Percentiles rank a stretch among this genome's conserved stretches.
These are phyloP conservation scores for Geotrichum aggregatum DNA, from an alignment of 1,139 yeast genomes.

Conservation along the genomic window DNA sequence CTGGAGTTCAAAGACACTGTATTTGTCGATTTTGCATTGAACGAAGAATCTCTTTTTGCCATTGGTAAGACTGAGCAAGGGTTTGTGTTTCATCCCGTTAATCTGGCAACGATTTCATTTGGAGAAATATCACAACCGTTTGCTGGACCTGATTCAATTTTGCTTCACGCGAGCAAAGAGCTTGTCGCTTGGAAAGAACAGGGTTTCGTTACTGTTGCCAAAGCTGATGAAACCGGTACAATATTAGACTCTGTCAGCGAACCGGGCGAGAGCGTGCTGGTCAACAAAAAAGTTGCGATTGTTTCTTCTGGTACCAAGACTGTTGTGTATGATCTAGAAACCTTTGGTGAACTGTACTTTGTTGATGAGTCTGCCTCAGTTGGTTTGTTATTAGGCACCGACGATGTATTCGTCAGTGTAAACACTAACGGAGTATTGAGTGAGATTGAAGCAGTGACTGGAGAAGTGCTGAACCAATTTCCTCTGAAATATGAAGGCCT, in stretches of 20 bases:
- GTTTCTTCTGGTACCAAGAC: background rate
- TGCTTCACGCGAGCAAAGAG: slow-evolving; percentile 7
- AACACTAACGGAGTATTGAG: background rate
- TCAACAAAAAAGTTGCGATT: background rate
- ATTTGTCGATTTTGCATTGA: slow-evolving; percentile 1
- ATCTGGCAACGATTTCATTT: background rate
- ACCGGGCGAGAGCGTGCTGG: background rate
- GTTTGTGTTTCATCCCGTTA: background rate
- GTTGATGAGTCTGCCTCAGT: background rate
- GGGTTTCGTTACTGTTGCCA: slow-evolving; percentile 10
- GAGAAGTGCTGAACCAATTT: background rate
- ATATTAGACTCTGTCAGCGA: slow-evolving; percentile 6
- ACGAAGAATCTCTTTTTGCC: background rate
- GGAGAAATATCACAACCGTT: slow-evolving; percentile 5
- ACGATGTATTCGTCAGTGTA: slow-evolving; percentile 3
- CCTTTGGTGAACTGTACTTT: slow-evolving; percentile 5
- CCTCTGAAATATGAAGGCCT: background rate
- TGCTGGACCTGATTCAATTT: background rate
- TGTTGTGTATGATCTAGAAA: slow-evolving; percentile 9
- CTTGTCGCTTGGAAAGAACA: slow-evolving; percentile 3
- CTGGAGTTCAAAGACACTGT: background rate
- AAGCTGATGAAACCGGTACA: slow-evolving; percentile 14
- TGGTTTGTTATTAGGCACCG: slow-evolving; percentile 10
- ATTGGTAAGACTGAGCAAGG: slow-evolving; percentile 4
- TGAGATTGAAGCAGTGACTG: slow-evolving; percentile 2